These are phyloP conservation scores for Stemphylium beticola DNA, from an alignment of 2,329 filamentous ascomycete genomes.

Conservation along the genomic window DNA sequence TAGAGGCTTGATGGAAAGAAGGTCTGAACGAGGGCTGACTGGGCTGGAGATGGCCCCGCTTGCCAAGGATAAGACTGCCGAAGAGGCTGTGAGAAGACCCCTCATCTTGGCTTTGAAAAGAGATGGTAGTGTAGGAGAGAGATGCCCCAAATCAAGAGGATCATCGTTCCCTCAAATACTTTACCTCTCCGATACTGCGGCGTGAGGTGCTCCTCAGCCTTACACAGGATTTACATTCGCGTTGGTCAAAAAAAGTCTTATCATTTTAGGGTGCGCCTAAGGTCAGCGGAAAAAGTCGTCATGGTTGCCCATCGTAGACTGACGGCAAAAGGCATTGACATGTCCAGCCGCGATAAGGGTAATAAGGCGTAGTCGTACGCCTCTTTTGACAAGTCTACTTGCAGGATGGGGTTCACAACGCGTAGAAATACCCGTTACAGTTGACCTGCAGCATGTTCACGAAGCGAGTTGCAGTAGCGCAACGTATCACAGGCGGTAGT, in stretches of 20 bases:
- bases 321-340: constrained; percentile 3
- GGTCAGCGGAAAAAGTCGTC: not conserved
- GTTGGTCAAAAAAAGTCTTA: constrained; percentile 29
- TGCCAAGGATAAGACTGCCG: constrained; percentile 35
- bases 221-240: constrained; percentile 9
- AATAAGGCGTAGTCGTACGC: not conserved
- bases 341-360: constrained; percentile 26
- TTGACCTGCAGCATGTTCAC: constrained; percentile 1
- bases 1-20: constrained; percentile 43
- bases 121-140: constrained; percentile 4
- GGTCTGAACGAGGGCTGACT: constrained; percentile 26
- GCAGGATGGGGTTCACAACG: constrained; percentile 12
- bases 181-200: not conserved
- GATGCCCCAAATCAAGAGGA: not conserved
- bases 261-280: constrained; percentile 12
- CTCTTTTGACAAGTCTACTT: constrained; percentile 1
- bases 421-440: constrained; percentile 11
- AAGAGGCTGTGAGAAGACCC: constrained; percentile 33
- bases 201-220: not conserved
- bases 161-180: constrained; percentile 23
- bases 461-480: constrained; percentile 30
- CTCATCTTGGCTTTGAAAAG: constrained; percentile 29
- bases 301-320: constrained; percentile 2
- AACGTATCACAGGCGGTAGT: constrained; percentile 15
- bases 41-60: constrained; percentile 27